Percentiles rank a stretch among this genome's conserved stretches.
phyloP scores from a whole-genome alignment of 75 land plant species.

The Adiantum capillusveneris region DNA sequence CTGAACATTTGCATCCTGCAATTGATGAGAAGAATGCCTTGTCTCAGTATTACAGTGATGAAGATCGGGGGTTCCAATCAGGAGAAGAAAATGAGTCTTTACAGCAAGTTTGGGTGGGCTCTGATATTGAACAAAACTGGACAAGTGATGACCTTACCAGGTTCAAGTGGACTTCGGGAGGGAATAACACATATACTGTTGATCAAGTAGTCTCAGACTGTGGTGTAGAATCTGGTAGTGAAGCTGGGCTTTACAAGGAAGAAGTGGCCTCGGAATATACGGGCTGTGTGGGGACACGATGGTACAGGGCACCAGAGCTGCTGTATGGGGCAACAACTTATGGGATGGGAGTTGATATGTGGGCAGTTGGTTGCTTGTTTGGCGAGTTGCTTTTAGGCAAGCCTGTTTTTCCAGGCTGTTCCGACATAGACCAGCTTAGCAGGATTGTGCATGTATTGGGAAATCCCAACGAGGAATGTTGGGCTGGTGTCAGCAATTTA shows the following conservation, averaged over 20 bases:
- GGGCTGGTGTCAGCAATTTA: conserved; percentile 51
- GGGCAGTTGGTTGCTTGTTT: conserved; percentile 25
- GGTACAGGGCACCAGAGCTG: conserved; percentile 38
- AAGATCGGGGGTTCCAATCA: too few relatives aligned
- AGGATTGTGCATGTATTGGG: conserved; percentile 72
- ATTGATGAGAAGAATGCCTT: too few relatives aligned
- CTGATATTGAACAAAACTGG: too few relatives aligned
- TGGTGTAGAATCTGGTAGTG: background rate
- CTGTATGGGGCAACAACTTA: conserved; percentile 19
- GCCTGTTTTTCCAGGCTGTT: background rate
- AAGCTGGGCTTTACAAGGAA: conserved; percentile 2
- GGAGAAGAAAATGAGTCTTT: too few relatives aligned
- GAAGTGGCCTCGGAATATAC: conserved; percentile 29
- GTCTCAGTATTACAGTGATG: too few relatives aligned
- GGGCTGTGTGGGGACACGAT: conserved; percentile 31
- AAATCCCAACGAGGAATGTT: conserved; percentile 60
- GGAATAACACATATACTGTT: too few relatives aligned
- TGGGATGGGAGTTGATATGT: conserved; percentile 26
- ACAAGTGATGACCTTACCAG: too few relatives aligned
- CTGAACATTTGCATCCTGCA: too few relatives aligned
- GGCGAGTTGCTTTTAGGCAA: background rate
- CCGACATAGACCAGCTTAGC: conserved; percentile 26
- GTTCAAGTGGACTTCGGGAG: too few relatives aligned
- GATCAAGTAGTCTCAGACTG: too few relatives aligned
- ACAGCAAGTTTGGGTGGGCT: too few relatives aligned